Evolutionary conservation across 75 land plant species (phyloP).

Genomic region (Cunninghamia lanceolata): DNA sequence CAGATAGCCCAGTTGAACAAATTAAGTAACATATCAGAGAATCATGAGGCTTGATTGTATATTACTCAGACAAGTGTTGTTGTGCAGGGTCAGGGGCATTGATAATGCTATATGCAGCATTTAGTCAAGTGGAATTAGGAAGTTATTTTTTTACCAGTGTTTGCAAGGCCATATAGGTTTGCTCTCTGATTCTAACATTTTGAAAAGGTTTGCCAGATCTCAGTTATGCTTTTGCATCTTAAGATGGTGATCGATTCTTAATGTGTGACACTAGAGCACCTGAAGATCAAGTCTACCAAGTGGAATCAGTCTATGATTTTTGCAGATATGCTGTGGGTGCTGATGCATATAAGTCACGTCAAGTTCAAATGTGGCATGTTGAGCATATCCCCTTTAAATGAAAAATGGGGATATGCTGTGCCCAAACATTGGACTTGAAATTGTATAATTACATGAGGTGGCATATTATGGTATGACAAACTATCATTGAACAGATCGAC

Average conservation of each 20-base stretch:
- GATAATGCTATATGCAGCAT: background rate
- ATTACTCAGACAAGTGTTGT: background rate
- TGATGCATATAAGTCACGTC: background rate
- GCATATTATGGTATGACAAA: background rate
- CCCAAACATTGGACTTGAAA: background rate
- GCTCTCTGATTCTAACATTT: background rate
- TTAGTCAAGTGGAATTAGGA: background rate
- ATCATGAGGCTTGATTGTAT: background rate
- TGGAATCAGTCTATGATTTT: background rate
- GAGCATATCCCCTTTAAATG: background rate
- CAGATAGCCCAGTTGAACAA: slow-evolving; percentile 56
- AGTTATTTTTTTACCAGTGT: slow-evolving; percentile 3
- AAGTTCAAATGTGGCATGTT: background rate
- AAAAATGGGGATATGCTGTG: background rate
- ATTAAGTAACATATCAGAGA: slow-evolving; percentile 18
- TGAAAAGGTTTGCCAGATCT: background rate
- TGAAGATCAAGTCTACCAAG: background rate
- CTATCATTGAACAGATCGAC: background rate
- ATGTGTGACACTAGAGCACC: background rate
- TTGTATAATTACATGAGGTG: background rate
- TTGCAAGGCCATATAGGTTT: background rate
- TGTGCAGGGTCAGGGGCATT: background rate
- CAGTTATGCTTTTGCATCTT: background rate
- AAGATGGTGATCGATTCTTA: background rate
- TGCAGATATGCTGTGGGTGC: background rate